Base-by-base conservation (phyloP, 139 green algal genomes). In the Zygnema circumcarinatum region DNA sequence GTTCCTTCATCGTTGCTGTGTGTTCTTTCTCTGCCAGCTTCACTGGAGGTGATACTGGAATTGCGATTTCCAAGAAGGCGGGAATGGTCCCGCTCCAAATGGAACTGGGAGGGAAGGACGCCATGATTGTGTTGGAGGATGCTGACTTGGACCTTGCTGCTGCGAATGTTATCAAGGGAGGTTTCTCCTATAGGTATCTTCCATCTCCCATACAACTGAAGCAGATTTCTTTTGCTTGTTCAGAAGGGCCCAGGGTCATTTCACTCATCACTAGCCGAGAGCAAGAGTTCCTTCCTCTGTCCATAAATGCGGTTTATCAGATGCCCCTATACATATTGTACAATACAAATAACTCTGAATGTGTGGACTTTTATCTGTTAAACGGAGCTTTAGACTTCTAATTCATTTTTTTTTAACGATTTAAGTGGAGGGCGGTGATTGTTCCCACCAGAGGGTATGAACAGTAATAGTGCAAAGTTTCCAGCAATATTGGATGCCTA, bases 41-140 rank as follows among this genome's bases (percentile, higher is more conserved):
- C 80, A 92, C 89, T 0, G 89, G 89, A 21, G 89, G 89, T 25
- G 89, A 92, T 67, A 92, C 89, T 35, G 87, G 93, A 38, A 94
- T 96, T 79, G 82, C 88, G 76, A 96, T 97, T 89, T 92, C 85
- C n/a, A 92, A 91, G 39, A 98, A 98, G 92, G 96, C 95, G 20
- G 93, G 94, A 83, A 98, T 98, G 96, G 91, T 98, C 20, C 95
- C 96, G 22, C 86, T 98, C 56, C 96, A 98, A 92, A 98, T 98
- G 96, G 96, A 99, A 95, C 94, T 99, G 38, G 96, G 96, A 29
- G 96, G 96, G 87, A 99, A 99, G 94, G 95, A 98, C 79, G 96
- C 94, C 31, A 97, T 94, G 93, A 97, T 98, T 69, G 95, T 98
- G 79, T 67, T 89, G 32, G 54, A 76, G 25, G 96, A 99, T 80